phyloP scores from a whole-genome alignment of 75 land plant species.

The Sequoia sempervirens region DNA sequence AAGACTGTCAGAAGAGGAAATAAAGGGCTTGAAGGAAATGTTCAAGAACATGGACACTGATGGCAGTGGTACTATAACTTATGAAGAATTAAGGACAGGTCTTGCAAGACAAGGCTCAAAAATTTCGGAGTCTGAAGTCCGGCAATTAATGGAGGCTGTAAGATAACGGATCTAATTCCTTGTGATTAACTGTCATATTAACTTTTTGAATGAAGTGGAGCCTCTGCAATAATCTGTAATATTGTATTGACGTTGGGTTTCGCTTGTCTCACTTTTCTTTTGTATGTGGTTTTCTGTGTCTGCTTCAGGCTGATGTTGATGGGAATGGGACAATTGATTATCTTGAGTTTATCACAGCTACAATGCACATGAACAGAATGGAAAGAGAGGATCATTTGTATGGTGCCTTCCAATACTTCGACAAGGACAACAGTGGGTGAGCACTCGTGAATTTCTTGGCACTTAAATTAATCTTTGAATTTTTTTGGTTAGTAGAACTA shows the following conservation, averaged over 20 bases:
- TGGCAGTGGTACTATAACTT: slow-evolving; percentile 68
- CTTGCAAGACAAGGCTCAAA: slow-evolving; percentile 53
- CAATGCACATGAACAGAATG: slow-evolving; percentile 71
- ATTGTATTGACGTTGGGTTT: background rate
- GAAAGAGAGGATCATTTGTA: slow-evolving; percentile 71
- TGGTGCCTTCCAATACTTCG: slow-evolving; percentile 72
- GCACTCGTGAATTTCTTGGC: background rate
- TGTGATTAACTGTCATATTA: background rate
- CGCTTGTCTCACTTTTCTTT: background rate
- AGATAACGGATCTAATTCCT: slow-evolving; percentile 4
- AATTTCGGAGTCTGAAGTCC: slow-evolving; percentile 46
- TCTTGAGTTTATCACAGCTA: slow-evolving; percentile 81
- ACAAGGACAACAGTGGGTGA: slow-evolving; percentile 73
- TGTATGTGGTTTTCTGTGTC: background rate
- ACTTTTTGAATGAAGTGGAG: background rate
- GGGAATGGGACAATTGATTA: slow-evolving; percentile 93
- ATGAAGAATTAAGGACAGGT: slow-evolving; percentile 68
- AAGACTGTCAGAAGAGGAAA: slow-evolving; percentile 74
- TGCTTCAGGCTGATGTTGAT: slow-evolving; percentile 81
- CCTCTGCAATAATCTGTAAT: background rate
- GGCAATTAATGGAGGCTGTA: slow-evolving; percentile 69
- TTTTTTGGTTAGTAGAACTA: background rate
- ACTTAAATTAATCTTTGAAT: no score
- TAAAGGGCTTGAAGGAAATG: slow-evolving; percentile 70
- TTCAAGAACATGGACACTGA: slow-evolving; percentile 72